phyloP scores from a whole-genome alignment of 2,329 filamentous ascomycete species.

The Trichoderma atroviride region DNA sequence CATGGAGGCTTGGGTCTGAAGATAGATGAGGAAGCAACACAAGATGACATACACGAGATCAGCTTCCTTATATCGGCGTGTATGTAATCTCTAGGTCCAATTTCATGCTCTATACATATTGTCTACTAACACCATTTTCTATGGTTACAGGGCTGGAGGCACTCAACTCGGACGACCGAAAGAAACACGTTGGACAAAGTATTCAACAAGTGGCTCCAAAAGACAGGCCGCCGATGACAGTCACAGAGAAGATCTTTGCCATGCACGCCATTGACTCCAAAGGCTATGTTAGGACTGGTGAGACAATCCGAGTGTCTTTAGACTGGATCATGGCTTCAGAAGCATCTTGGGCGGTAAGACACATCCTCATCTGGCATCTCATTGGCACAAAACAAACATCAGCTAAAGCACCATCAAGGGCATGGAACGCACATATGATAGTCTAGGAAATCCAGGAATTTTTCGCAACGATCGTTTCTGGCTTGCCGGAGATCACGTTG shows the following conservation, averaged over 20 bases:
- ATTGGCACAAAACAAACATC: not conserved
- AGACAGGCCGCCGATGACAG: constrained; percentile 42
- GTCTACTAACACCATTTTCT: not conserved
- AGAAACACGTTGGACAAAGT: not conserved
- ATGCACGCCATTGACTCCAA: constrained; percentile 43
- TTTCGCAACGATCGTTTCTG: constrained; percentile 54
- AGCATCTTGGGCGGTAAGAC: constrained; percentile 40
- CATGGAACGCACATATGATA: constrained; percentile 47
- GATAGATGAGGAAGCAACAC: not conserved
- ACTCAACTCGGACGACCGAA: constrained; percentile 22
- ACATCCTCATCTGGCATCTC: too few relatives aligned
- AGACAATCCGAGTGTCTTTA: constrained; percentile 46
- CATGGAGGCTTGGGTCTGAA: constrained; percentile 24
- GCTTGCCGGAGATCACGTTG: constrained; percentile 53
- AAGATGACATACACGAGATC: constrained; percentile 8
- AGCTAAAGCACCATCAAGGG: constrained; percentile 26
- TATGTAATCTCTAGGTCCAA: not conserved
- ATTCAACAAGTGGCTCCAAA: constrained; percentile 7
- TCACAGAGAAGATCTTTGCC: constrained; percentile 51
- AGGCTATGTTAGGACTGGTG: constrained; percentile 42
- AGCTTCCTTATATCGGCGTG: constrained; percentile 22
- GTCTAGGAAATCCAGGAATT: constrained; percentile 46
- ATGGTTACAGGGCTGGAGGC: not conserved
- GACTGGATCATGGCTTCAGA: constrained; percentile 53
- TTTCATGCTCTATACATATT: not conserved